These are phyloP conservation scores for Podila epigama DNA, from an alignment of 192 early-diverging fungal genomes.

Conservation along the genomic window DNA sequence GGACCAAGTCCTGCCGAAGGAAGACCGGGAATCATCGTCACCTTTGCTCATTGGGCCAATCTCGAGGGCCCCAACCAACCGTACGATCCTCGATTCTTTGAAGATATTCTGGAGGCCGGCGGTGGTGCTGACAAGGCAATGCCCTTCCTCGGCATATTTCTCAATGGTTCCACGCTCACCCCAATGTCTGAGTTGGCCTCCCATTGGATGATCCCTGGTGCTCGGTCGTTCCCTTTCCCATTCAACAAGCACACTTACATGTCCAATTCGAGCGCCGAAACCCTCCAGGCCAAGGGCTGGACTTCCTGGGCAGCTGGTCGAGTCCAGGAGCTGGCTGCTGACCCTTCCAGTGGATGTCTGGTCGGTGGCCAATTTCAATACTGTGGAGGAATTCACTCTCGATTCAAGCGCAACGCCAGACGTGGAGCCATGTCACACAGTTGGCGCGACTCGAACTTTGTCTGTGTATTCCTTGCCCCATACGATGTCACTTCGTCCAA, in stretches of 20 bases:
- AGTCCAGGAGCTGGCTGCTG: not conserved
- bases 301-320: not conserved
- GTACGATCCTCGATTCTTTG: not conserved
- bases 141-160: not conserved
- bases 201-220: not conserved
- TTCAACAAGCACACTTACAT: not conserved
- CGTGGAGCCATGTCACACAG: constrained; percentile 5
- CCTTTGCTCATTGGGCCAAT: constrained; percentile 11
- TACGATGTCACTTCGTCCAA: not conserved
- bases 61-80: not conserved
- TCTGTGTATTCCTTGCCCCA: not conserved
- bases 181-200: not conserved
- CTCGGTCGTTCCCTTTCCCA: not conserved
- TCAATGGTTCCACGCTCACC: not conserved
- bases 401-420: constrained; percentile 9
- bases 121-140: not conserved
- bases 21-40: not conserved
- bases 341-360: not conserved
- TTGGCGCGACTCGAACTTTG: constrained; percentile 13
- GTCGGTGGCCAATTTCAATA: constrained; percentile 10
- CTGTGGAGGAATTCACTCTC: constrained; percentile 10
- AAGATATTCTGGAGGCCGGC: constrained; percentile 1
- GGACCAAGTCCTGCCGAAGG: not conserved
- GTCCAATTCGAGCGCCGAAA: not conserved
- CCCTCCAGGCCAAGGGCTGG: not conserved